phyloP scores from a whole-genome alignment of 805 yeast species.

The Hanseniaspora lachancei region DNA sequence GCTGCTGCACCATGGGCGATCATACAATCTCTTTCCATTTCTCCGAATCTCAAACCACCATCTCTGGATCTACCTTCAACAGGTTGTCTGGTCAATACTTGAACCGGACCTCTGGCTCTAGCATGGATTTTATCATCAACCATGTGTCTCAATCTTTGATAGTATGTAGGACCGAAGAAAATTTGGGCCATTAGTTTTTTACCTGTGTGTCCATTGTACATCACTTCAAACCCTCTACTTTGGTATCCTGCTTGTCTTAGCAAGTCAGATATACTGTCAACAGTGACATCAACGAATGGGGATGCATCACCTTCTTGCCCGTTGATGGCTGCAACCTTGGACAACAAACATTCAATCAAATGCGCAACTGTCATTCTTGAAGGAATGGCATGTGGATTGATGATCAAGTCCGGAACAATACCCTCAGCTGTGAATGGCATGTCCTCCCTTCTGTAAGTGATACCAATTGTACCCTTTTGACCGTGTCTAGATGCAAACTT shows the following conservation, averaged over 20 bases:
- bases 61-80: constrained; percentile 98
- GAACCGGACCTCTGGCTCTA: constrained; percentile 98
- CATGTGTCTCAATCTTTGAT: constrained; percentile 98
- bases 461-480: constrained; percentile 99
- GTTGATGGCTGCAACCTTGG: constrained; percentile 86
- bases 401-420: constrained; percentile 90
- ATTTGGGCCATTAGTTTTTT: constrained; percentile 94
- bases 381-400: constrained; percentile 99
- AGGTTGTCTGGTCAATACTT: constrained; percentile 94
- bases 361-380: constrained; percentile 99
- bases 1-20: constrained; percentile 99
- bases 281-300: constrained; percentile 96
- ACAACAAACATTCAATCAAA: constrained; percentile 91
- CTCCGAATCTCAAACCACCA: constrained; percentile 98
- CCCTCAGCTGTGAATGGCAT: constrained; percentile 97
- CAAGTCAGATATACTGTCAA: constrained; percentile 86
- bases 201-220: constrained; percentile 99
- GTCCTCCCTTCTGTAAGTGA: constrained; percentile 94
- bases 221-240: constrained; percentile 94
- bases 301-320: constrained; percentile 99
- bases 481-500: constrained; percentile 99
- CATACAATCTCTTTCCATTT: constrained; percentile 99
- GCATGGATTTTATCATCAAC: constrained; percentile 98
- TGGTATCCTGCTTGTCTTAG: constrained; percentile 94
- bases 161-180: constrained; percentile 98